phyloP scores from a whole-genome alignment of 2,329 filamentous ascomycete genomes.

The Verticillium zaregamsianum region DNA sequence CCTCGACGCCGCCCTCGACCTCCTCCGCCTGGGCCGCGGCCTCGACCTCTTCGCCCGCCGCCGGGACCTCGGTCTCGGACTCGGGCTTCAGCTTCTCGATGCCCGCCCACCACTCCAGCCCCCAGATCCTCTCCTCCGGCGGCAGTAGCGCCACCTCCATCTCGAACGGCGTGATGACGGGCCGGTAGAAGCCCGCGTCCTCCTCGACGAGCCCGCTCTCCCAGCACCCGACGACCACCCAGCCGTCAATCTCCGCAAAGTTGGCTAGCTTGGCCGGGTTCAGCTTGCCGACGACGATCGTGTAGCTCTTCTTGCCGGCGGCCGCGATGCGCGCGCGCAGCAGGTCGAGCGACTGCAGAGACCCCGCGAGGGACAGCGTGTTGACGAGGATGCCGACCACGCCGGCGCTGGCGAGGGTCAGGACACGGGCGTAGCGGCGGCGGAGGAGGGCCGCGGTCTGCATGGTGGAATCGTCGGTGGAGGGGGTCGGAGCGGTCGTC shows the following conservation, averaged over 20 bases:
- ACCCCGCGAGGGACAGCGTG: slow-evolving; percentile 88
- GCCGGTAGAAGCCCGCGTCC: slow-evolving; percentile 74
- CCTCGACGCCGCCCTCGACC: slow-evolving; percentile 36
- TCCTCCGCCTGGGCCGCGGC: slow-evolving; percentile 6
- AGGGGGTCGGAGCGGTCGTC: slow-evolving; percentile 39
- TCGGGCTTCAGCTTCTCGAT: slow-evolving; percentile 64
- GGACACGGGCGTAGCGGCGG: slow-evolving; percentile 83
- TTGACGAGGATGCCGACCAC: slow-evolving; percentile 95
- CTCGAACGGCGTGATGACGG: slow-evolving; percentile 94
- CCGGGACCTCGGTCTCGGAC: slow-evolving; percentile 19
- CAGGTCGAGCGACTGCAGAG: slow-evolving; percentile 73
- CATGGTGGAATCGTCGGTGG: slow-evolving; percentile 27
- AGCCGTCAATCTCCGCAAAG: slow-evolving; percentile 90
- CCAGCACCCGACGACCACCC: slow-evolving; percentile 98
- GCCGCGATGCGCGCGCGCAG: slow-evolving; percentile 68
- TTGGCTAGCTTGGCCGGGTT: slow-evolving; percentile 96
- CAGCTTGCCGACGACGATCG: slow-evolving; percentile 93
- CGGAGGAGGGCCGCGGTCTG: slow-evolving; percentile 59
- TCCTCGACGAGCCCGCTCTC: slow-evolving; percentile 91
- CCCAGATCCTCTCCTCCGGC: slow-evolving; percentile 78
- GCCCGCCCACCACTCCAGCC: slow-evolving; percentile 82
- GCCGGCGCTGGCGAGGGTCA: slow-evolving; percentile 72
- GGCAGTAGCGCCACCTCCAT: slow-evolving; percentile 70
- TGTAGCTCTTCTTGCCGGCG: slow-evolving; percentile 91
- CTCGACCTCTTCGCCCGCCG: slow-evolving; percentile 4